Percentiles rank a stretch among this genome's conserved stretches.
These are phyloP conservation scores for Aspergillus persii DNA, from an alignment of 2,329 filamentous ascomycete species.

Conservation along the genomic window DNA sequence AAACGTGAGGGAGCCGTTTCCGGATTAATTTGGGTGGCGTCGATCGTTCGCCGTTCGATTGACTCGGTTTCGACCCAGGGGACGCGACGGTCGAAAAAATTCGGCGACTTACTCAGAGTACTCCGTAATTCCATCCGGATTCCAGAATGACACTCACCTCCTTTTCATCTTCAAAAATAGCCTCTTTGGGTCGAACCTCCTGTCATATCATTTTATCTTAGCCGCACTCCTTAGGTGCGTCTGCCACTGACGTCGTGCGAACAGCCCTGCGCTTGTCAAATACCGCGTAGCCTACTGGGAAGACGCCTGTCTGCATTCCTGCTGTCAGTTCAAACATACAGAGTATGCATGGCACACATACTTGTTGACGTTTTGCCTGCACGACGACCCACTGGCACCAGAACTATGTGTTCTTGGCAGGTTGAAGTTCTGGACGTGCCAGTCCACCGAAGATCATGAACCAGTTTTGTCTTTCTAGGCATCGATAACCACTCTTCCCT, in stretches of 20 bases:
- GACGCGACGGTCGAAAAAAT: neutral
- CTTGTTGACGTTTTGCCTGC: slow-evolving; percentile 6
- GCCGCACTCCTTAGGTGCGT: neutral
- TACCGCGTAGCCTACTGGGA: neutral
- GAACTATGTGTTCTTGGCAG: slow-evolving; percentile 6
- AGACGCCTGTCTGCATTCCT: neutral
- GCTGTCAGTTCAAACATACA: neutral
- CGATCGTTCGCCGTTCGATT: neutral
- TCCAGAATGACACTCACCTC: neutral
- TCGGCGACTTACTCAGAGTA: neutral
- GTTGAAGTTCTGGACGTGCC: neutral
- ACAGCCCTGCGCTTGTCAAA: neutral
- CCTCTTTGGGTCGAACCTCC: neutral
- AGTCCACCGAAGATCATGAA: slow-evolving; percentile 6
- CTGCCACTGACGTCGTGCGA: neutral
- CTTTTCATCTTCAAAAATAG: neutral
- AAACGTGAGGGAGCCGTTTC: neutral
- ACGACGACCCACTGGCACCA: slow-evolving; percentile 3
- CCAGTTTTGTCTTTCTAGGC: slow-evolving; percentile 1
- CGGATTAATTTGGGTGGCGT: neutral
- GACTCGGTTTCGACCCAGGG: neutral
- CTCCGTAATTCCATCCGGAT: neutral
- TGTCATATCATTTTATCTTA: neutral
- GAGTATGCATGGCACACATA: neutral
- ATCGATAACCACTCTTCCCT: neutral